Evolutionary conservation across 2,329 filamentous ascomycete species (phyloP).

Genomic region (Aspergillus alliaceus): DNA sequence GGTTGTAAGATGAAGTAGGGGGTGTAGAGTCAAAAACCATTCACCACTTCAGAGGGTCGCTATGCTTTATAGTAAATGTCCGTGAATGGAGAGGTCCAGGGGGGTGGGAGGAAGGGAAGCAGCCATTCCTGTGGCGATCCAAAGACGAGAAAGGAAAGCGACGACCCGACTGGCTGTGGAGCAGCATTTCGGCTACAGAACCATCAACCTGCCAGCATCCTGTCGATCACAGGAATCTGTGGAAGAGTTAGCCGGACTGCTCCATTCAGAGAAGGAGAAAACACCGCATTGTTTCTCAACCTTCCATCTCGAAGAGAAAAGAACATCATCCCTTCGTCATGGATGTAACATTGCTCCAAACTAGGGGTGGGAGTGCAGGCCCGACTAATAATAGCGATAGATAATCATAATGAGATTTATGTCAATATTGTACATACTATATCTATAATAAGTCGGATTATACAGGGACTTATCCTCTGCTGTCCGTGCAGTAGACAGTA

Average conservation of each 20-base stretch:
- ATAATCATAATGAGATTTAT: no score
- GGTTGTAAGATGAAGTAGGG: not conserved
- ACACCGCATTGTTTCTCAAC: not conserved
- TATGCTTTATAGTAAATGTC: not conserved
- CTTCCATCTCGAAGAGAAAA: not conserved
- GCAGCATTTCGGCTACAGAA: not conserved
- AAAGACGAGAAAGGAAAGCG: not conserved
- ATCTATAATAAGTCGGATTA: not conserved
- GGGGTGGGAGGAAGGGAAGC: not conserved
- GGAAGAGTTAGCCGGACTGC: not conserved
- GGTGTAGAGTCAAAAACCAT: not conserved
- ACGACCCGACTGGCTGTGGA: not conserved
- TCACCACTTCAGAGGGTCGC: not conserved
- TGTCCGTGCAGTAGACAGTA: no score
- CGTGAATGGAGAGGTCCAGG: not conserved
- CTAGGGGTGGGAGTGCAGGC: not conserved
- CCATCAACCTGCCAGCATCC: not conserved
- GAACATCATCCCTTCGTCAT: not conserved
- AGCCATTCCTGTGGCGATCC: not conserved
- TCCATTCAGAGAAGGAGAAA: not conserved
- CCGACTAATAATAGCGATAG: not conserved
- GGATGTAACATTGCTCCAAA: not conserved
- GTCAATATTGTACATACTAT: not conserved
- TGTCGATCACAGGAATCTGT: slow-evolving; percentile 7
- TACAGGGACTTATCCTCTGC: no score